Evolutionary conservation across 2,329 filamentous ascomycete species (phyloP), one percentile per base, ranked within the genome.

Genomic region (Calonectria ilicicola): DNA sequence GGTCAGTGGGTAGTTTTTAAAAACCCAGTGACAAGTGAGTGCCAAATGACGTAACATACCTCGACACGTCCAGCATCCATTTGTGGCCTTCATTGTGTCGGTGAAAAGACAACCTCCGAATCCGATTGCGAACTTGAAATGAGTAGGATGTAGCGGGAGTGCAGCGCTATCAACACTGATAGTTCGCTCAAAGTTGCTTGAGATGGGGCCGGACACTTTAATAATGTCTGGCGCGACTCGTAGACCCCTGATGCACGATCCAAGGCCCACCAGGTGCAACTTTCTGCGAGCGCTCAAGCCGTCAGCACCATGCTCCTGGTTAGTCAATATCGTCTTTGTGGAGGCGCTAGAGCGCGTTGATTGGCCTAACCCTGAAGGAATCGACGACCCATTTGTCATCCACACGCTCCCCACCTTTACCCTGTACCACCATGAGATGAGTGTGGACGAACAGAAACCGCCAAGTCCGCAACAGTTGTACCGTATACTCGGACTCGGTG

Each of bases 11-110:
- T 1, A 19, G n/a, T n/a, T n/a, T n/a, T n/a, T n/a, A n/a, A n/a
- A n/a, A n/a, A n/a, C n/a, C n/a, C n/a, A n/a, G n/a, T n/a, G n/a
- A n/a, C n/a, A n/a, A n/a, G n/a, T n/a, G n/a, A n/a, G 44, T 9
- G n/a, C 5, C 27, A 17, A n/a, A 19, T 44, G 29, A 32, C 29
- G 29, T 44, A n/a, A 69, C 75, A 26, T 21, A 78, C 76, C 74
- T 74, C 65, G 23, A 10, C 76, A 77, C 17, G 76, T 77, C 76
- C 74, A 77, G 14, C 76, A 78, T n/a, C 67, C 65, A 40, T 71
- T 73, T 32, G 69, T 51, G n/a, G 71, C 15, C 44, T 72, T 76
- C 67, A 73, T 72, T 29, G 53, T 17, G 44, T 53, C n/a, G 12
- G 29, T 26, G 23, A 8, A 27, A 32, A 66, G 26, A 17, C 5